Conservation (phyloP, 805 yeast genomes). For the Metschnikowia aberdeeniae region DNA sequence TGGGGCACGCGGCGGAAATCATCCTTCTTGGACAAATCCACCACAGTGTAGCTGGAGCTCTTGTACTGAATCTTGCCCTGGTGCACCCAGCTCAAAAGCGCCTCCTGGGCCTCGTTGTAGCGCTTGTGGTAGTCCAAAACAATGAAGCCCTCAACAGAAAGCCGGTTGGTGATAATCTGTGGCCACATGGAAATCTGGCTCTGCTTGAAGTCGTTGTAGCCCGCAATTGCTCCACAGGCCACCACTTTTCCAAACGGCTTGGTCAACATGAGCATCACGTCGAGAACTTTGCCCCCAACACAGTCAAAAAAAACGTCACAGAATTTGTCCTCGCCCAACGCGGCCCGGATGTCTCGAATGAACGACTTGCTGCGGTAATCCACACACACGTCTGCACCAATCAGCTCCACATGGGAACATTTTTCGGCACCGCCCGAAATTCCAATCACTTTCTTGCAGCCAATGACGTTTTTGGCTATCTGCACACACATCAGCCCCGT, state of each 20-base stretch:
- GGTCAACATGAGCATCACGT: constrained; percentile 14
- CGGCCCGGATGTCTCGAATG: constrained; percentile 1
- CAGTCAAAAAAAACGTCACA: constrained; percentile 24
- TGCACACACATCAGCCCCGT: constrained; percentile 60
- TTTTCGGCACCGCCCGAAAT: constrained; percentile 59
- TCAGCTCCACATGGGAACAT: constrained; percentile 46
- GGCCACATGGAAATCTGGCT: constrained; percentile 38
- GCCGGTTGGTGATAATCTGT: constrained; percentile 44
- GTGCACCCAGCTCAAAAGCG: constrained; percentile 13
- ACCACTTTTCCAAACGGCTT: constrained; percentile 38
- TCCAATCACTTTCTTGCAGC: constrained; percentile 54
- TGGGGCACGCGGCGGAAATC: constrained; percentile 43
- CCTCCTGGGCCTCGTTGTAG: background rate
- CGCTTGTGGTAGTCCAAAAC: constrained; percentile 15
- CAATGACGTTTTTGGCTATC: constrained; percentile 48
- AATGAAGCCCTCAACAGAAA: constrained; percentile 18
- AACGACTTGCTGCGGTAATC: constrained; percentile 38
- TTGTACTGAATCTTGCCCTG: constrained; percentile 18
- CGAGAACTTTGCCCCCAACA: constrained; percentile 25
- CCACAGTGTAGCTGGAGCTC: constrained; percentile 15
- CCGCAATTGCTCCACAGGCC: constrained; percentile 61
- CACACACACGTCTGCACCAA: constrained; percentile 51
- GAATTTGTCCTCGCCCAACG: constrained; percentile 4
- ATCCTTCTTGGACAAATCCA: constrained; percentile 13
- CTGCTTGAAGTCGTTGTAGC: constrained; percentile 45